Base-by-base conservation (phyloP, 345 rosid species). In the Erucastrum elatum region DNA sequence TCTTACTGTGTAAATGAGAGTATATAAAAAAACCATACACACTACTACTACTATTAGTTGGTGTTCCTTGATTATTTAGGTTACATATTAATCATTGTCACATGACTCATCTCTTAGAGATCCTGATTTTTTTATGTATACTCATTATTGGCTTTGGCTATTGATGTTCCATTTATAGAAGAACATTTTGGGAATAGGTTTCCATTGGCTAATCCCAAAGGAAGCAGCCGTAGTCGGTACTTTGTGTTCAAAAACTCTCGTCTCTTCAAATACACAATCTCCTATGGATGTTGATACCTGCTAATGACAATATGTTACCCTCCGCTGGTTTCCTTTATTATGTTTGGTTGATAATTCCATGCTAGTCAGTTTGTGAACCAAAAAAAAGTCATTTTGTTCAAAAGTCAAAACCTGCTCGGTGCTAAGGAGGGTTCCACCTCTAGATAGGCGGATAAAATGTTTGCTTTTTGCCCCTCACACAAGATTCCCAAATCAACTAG, bases 1-100 rank as follows among this genome's bases (percentile, higher is more conserved):
- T 69, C 63, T 66, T 79, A 2, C 70, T 67, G 41, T 79, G 82
- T 79, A 79, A 39, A 68, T 79, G 70, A 74, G 66, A 29, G 70
- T 79, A 68, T 79, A 68, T 78, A 29, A 4, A 72, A 49, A 46
- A 46, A 15, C 55, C 16, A 46, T 46, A 46, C 55, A 4, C 31
- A 4, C 39, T 29, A 31, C 55, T 46, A 49, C 56, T 13, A 31
- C 55, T 46, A 49, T 17, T 13, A 13, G 21, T 71, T 46, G 53
- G 30, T 71, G 29, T 66, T 72, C 68, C 9, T 72, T 78, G 62
- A 30, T 78, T 78, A 31, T 39, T 37, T 55, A 77, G 76, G 62
- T 64, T 65, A 64, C 76, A 64, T 51, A 60, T 68, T 21, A 30
- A 56, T 31, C 53, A 66, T 78, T 78, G 62, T 65, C 59, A 65